Evolutionary conservation across 176 grass and related monocot species (phyloP).

Genomic region (Poa pratensis): DNA sequence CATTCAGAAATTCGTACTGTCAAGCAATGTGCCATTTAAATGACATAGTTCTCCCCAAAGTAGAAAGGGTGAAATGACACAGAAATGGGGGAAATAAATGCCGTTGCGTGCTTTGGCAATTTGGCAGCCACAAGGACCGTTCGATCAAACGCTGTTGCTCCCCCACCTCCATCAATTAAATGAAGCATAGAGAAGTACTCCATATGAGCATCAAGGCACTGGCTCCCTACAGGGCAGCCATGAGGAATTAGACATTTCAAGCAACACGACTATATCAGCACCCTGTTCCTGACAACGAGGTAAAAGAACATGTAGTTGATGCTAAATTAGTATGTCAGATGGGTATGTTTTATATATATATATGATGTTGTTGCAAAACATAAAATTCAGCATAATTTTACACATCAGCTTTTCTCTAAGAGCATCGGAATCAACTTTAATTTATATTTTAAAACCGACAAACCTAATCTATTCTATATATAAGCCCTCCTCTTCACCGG

Average conservation of each 20-base stretch:
- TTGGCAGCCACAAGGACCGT: not conserved
- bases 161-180: conserved; percentile 5
- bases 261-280: not conserved
- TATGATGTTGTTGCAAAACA: conserved; percentile 4
- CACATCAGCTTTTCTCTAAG: not conserved
- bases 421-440: not conserved
- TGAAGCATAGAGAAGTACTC: not conserved
- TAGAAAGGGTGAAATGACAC: not conserved
- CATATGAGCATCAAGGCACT: not conserved
- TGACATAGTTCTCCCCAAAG: not conserved
- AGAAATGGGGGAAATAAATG: not conserved
- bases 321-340: not conserved
- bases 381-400: not conserved
- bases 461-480: not conserved
- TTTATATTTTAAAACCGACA: not conserved
- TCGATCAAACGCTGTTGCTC: not conserved
- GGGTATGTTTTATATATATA: not conserved
- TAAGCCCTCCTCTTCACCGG: too few species aligned
- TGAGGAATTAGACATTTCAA: not conserved
- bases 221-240: conserved; percentile 2
- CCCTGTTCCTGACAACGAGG: not conserved
- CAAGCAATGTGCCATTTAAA: not conserved
- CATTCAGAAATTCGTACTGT: too few species aligned
- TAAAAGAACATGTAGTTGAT: not conserved
- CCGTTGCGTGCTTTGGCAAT: not conserved